phyloP scores from a whole-genome alignment of 1,284 basidiomycete species.

The Ustilago sp. region DNA sequence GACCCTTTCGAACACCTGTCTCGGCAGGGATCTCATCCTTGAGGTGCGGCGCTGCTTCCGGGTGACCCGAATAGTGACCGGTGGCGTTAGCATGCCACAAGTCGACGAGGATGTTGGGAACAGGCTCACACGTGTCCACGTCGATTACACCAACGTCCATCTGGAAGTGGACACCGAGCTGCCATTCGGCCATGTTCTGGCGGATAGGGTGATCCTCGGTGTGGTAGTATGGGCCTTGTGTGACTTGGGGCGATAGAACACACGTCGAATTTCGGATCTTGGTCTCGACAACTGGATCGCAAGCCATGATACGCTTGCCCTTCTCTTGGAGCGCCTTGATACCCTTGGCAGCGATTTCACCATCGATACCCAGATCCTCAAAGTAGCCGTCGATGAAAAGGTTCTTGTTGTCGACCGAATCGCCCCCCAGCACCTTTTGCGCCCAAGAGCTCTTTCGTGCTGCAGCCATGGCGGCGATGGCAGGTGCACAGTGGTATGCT shows the following conservation, averaged over 20 bases:
- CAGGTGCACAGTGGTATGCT: constrained; percentile 70
- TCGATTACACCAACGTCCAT: constrained; percentile 81
- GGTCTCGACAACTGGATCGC: constrained; percentile 60
- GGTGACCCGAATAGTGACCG: constrained; percentile 72
- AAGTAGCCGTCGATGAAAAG: constrained; percentile 69
- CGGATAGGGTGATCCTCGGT: constrained; percentile 72
- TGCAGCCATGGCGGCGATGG: constrained; percentile 68
- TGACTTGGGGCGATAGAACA: constrained; percentile 70
- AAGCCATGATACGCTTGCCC: constrained; percentile 64
- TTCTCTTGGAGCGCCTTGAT: constrained; percentile 57
- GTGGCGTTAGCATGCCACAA: constrained; percentile 74
- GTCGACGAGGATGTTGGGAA: constrained; percentile 78
- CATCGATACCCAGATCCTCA: constrained; percentile 56
- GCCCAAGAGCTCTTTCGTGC: constrained; percentile 66
- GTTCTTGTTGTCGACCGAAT: constrained; percentile 65
- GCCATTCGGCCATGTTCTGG: constrained; percentile 73
- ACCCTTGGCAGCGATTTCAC: constrained; percentile 35
- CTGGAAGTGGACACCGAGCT: constrained; percentile 73
- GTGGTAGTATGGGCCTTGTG: constrained; percentile 73
- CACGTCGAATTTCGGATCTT: constrained; percentile 70
- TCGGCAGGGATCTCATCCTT: constrained; percentile 68
- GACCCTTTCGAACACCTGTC: constrained; percentile 68
- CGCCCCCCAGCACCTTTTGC: constrained; percentile 60
- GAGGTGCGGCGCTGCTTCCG: constrained; percentile 69
- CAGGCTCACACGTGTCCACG: constrained; percentile 78